These are phyloP conservation scores for Scedosporium apiospermum DNA, from an alignment of 2,329 filamentous ascomycete species.

Conservation along the genomic window DNA sequence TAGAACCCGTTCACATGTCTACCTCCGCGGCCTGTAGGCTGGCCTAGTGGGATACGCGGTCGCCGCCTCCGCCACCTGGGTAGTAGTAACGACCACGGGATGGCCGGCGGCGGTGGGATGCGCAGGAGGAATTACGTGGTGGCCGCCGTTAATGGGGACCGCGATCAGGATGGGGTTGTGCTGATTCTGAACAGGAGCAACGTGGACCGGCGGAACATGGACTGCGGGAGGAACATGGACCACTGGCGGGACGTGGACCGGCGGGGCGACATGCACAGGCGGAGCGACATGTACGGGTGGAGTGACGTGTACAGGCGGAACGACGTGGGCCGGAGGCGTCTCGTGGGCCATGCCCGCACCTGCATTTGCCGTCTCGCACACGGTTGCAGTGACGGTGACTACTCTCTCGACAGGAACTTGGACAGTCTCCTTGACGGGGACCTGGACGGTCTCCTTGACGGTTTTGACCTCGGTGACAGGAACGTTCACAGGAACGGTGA, in stretches of 20 bases:
- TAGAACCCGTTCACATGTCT: background rate
- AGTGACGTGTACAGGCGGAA: background rate
- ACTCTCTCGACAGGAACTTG: background rate
- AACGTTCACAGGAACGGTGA: background rate
- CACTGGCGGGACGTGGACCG: background rate
- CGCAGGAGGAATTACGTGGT: background rate
- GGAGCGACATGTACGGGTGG: background rate
- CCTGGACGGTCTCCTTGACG: background rate
- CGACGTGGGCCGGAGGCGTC: background rate
- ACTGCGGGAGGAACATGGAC: background rate
- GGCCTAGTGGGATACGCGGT: background rate
- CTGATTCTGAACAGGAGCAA: background rate
- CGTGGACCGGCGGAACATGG: background rate
- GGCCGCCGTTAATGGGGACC: background rate
- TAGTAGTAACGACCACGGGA: background rate
- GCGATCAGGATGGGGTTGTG: background rate
- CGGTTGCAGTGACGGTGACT: background rate
- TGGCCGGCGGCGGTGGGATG: background rate
- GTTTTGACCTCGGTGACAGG: background rate
- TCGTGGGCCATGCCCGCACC: background rate
- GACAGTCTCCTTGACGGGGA: slow-evolving; percentile 1
- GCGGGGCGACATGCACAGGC: background rate
- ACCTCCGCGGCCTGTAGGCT: background rate
- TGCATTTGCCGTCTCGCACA: background rate
- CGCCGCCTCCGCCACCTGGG: background rate